Evolutionary conservation across 805 yeast species (phyloP).

Genomic region (Myxozyma monticola): DNA sequence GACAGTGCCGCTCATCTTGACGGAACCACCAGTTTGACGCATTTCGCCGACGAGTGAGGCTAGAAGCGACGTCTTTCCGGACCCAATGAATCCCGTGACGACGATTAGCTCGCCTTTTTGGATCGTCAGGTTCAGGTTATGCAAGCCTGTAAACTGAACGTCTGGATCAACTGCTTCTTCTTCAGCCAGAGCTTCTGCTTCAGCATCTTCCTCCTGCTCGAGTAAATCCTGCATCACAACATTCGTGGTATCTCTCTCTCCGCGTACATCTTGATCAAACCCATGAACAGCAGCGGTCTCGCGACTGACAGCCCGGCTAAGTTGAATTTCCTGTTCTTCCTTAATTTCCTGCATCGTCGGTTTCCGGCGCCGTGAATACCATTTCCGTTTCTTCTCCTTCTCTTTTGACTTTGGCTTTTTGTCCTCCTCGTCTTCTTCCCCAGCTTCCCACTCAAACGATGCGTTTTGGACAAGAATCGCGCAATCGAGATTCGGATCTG

Average conservation of each 20-base stretch:
- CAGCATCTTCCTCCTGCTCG: not conserved
- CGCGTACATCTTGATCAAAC: not conserved
- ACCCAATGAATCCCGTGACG: slow-evolving; percentile 77
- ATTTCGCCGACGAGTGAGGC: slow-evolving; percentile 72
- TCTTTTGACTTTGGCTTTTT: not conserved
- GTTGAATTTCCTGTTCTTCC: slow-evolving; percentile 22
- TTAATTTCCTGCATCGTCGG: slow-evolving; percentile 5
- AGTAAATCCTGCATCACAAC: not conserved
- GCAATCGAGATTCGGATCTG: slow-evolving; percentile 39
- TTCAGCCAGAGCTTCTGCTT: not conserved
- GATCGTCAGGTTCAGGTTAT: slow-evolving; percentile 53
- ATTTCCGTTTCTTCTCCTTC: not conserved
- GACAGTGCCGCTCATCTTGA: slow-evolving; percentile 55
- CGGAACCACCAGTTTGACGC: slow-evolving; percentile 54
- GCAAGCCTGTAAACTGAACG: no score
- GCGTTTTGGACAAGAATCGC: slow-evolving; percentile 57
- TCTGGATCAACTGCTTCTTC: no score
- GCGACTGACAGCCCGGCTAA: slow-evolving; percentile 29
- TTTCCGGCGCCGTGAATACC: no score
- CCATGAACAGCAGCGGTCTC: slow-evolving; percentile 31
- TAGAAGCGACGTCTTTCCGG: slow-evolving; percentile 76
- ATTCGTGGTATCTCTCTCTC: slow-evolving; percentile 31
- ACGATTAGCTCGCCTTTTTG: slow-evolving; percentile 69
- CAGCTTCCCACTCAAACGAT: slow-evolving; percentile 64
- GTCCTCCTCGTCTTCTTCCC: slow-evolving; percentile 40